Conservation (phyloP, 495 filamentous ascomycete genomes). For the Podospora sp. region DNA sequence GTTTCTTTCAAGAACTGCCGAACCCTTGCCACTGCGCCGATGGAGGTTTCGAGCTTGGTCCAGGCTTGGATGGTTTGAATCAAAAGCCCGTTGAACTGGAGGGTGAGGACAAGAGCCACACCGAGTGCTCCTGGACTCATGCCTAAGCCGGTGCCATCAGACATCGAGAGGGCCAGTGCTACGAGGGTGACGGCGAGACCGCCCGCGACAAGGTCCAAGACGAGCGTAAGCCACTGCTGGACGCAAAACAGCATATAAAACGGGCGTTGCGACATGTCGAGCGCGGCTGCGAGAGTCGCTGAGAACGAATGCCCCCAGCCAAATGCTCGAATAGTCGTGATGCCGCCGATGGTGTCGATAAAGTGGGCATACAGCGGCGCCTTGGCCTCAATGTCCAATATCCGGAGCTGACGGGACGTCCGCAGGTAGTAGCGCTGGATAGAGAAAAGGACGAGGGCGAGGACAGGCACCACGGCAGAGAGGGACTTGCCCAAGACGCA, state of each 20-base stretch:
- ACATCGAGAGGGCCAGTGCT: slow-evolving; percentile 34
- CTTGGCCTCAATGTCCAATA: slow-evolving; percentile 57
- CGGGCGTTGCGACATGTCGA: slow-evolving; percentile 42
- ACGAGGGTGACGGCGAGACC: too few relatives aligned
- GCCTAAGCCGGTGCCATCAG: slow-evolving; percentile 20
- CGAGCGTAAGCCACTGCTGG: slow-evolving; percentile 45
- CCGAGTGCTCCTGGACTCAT: slow-evolving; percentile 13
- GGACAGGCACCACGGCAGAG: slow-evolving; percentile 28
- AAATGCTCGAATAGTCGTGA: slow-evolving; percentile 45
- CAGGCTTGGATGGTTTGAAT: slow-evolving; percentile 41
- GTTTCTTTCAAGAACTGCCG: slow-evolving; percentile 33
- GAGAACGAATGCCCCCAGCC: slow-evolving; percentile 28
- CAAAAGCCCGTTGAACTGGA: slow-evolving; percentile 21
- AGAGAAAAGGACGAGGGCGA: slow-evolving; percentile 36
- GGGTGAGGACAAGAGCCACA: slow-evolving; percentile 15
- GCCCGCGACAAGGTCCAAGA: slow-evolving; percentile 41
- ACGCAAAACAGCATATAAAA: slow-evolving; percentile 46
- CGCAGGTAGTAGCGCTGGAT: slow-evolving; percentile 53
- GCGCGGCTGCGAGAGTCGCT: background rate
- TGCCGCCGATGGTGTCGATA: slow-evolving; percentile 39
- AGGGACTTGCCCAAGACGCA: slow-evolving; percentile 12
- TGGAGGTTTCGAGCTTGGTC: slow-evolving; percentile 48
- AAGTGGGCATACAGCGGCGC: slow-evolving; percentile 46
- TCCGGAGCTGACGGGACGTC: slow-evolving; percentile 52
- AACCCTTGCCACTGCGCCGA: slow-evolving; percentile 50